Base-by-base conservation (phyloP, 371 early-diverging fungal species). In the Mortierella sp. region DNA sequence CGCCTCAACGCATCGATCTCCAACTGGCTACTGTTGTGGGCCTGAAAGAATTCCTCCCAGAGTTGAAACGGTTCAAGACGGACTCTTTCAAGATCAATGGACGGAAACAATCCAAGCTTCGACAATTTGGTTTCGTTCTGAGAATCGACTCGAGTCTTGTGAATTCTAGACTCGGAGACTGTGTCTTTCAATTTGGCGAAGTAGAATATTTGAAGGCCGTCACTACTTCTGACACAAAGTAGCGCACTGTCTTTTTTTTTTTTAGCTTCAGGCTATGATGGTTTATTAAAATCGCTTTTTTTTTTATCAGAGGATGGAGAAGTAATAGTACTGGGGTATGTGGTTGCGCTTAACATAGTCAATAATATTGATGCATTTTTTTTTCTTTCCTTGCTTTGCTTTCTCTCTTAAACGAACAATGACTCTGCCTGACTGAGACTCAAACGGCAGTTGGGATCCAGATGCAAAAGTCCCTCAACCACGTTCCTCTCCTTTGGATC, bases 391-490 rank as follows among this genome's bases (percentile, higher is more conserved):
- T 28, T 28, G 28, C 28, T 43, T 16, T 7, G 60, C 19, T 38
- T 13, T 60, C 1, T 43, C 10, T 43, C 24, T 47, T 74, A 79
- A 47, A 75, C 76, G 58, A 81, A 74, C 60, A 65, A 33, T 8
- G 71, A 38, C 43, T 71, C 75, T 5, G 81, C 81, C 22, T 75
- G 69, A 22, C 40, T 47, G 28, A 81, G 72, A 28, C 50, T 72
- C 66, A 75, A 32, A 52, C 81, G 81, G 36, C 40, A 65, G 38
- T 63, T 65, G 5, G 81, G 81, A 48, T 81, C 81, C 58, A 81
- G 47, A 45, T 72, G 72, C 60, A 81, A 53, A 48, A 81, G 59
- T 45, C 76, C 76, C 40, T 81, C 81, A 21, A 75, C 75, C 19
- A 75, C 72, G 13, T 55, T 59, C 41, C 70, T 63, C 70, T 81